Base-by-base conservation (phyloP, 805 yeast species). In the Nakazawaea peltata region DNA sequence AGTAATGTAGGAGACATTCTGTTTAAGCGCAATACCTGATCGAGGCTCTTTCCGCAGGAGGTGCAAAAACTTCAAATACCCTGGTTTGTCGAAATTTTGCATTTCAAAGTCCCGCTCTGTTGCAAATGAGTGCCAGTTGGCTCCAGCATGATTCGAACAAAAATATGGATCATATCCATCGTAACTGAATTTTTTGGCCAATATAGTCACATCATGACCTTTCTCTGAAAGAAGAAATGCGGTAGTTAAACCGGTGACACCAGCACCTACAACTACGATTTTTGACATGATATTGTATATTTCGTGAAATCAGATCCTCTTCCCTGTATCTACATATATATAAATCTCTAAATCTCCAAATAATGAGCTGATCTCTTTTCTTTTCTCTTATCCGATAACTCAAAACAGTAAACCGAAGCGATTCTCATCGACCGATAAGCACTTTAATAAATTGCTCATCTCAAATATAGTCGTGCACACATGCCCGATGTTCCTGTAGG, bases 131-230 rank as follows among this genome's bases (percentile, higher is more conserved):
- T 61, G 63, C 83, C 85, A 79, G 45, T 78, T 74, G 30, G 85
- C 87, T 4, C 86, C 86, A 0, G 85, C 86, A 50, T 64, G 71
- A 3, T 85, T 84, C 0, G 81, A 74, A 3, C 82, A 67, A 48
- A 74, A 79, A 17, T 36, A 36, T 2, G 39, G 39, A 15, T 34
- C 38, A 17, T 30, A 36, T 11, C 39, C 39, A 8, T 65, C 65
- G 3, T 45, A 41, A 11, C 54, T 54, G 27, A 66, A 58, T 33
- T 67, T 65, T 19, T 58, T 53, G 1, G 68, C 68, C 2, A 71
- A 45, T 18, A 71, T 54, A 2, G 67, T 56, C 5, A 70, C 68
- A 16, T 55, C 53, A 42, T 67, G 62, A 4, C 63, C 67, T 24
- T 54, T 49, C 34, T 59, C 50, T 1, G 67, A 45, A 4, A 74